Evolutionary conservation across 345 rosid genomes (phyloP).

Genomic region (Salix dunnii): DNA sequence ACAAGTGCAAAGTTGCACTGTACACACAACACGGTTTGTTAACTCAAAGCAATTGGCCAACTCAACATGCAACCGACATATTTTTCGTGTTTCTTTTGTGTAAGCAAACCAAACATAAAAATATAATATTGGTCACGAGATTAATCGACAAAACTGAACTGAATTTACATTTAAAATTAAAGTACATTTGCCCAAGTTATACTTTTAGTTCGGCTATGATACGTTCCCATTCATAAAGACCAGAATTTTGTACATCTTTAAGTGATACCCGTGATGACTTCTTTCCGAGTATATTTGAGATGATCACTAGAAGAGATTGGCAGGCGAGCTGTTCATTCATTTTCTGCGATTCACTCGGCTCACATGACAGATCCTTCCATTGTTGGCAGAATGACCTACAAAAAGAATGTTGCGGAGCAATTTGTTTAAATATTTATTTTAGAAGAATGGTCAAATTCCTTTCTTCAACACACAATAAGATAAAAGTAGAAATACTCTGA

Average conservation of each 20-base stretch:
- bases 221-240: conserved; percentile 60
- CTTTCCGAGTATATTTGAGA: conserved; percentile 42
- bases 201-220: conserved; percentile 8
- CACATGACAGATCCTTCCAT: conserved; percentile 52
- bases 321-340: conserved; percentile 63
- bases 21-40: too few relatives aligned
- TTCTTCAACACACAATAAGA: not conserved
- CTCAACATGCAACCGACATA: too few relatives aligned
- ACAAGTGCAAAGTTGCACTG: too few relatives aligned
- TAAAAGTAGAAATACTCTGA: not conserved
- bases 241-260: conserved; percentile 36
- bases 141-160: not conserved
- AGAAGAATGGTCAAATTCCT: too few relatives aligned
- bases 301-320: conserved; percentile 45
- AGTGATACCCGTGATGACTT: conserved; percentile 24
- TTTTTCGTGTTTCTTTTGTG: too few relatives aligned
- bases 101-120: not conserved
- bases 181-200: not conserved
- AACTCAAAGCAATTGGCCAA: too few relatives aligned
- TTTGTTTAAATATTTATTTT: not conserved
- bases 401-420: not conserved
- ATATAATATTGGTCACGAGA: not conserved
- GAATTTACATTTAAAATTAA: not conserved
- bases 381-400: conserved; percentile 71
- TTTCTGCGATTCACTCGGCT: conserved; percentile 39